phyloP scores from a whole-genome alignment of 108 stramenopile genomes.

The Cylindrotheca closterium region DNA sequence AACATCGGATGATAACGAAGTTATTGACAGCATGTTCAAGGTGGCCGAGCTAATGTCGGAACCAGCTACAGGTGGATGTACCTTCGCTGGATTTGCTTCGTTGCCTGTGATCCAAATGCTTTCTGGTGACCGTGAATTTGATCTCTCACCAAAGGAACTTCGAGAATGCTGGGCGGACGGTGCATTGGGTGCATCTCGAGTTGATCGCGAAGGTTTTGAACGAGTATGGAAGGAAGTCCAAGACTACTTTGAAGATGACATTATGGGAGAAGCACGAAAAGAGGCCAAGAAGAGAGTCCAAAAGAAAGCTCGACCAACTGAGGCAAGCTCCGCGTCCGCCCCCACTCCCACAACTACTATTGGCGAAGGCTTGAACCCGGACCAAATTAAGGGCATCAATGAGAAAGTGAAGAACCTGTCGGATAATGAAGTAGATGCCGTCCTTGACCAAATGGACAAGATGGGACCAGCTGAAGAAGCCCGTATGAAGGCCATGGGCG shows the following conservation, averaged over 20 bases:
- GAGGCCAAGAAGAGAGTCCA: slow-evolving; percentile 14
- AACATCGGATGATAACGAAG: slow-evolving; percentile 48
- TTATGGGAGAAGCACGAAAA: slow-evolving; percentile 64
- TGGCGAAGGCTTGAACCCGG: slow-evolving; percentile 39
- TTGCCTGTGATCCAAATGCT: slow-evolving; percentile 58
- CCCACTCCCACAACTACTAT: slow-evolving; percentile 19
- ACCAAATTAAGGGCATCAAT: slow-evolving; percentile 52
- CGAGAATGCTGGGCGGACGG: slow-evolving; percentile 73
- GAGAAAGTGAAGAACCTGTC: slow-evolving; percentile 64
- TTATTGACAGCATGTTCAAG: slow-evolving; percentile 65
- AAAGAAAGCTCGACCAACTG: slow-evolving; percentile 16
- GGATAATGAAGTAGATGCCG: slow-evolving; percentile 51
- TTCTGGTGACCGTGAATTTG: slow-evolving; percentile 53
- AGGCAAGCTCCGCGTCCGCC: slow-evolving; percentile 11
- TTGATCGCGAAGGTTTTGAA: slow-evolving; percentile 66
- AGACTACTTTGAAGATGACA: slow-evolving; percentile 73
- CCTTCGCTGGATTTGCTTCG: slow-evolving; percentile 62
- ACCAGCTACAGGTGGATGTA: slow-evolving; percentile 50
- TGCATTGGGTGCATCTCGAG: slow-evolving; percentile 53
- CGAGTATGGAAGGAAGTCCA: slow-evolving; percentile 80
- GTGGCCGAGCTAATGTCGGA: slow-evolving; percentile 63
- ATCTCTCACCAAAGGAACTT: slow-evolving; percentile 52
- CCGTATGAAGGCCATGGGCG: slow-evolving; percentile 69
- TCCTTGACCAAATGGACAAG: slow-evolving; percentile 61
- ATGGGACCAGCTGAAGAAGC: slow-evolving; percentile 72